Evolutionary conservation across 2,329 filamentous ascomycete species (phyloP), one percentile per base, ranked within the genome.

Genomic region (Fusarium haematococcum): DNA sequence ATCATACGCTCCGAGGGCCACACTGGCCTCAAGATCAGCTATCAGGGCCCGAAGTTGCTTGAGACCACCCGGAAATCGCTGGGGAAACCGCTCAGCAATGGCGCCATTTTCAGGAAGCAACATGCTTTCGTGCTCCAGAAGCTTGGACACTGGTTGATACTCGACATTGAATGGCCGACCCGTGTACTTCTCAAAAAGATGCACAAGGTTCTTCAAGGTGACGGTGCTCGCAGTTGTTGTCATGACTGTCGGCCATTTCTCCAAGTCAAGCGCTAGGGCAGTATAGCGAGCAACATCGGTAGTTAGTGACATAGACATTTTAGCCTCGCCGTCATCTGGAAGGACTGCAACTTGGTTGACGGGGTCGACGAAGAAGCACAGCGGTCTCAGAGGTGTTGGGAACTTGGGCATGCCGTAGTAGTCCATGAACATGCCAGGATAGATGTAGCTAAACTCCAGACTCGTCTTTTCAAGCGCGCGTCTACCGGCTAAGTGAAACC

Each of bases 361-460:
- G 3, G 80, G 76, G 57, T 83, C 81, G 52, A 81, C 62, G 58
- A 81, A 79, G 63, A 81, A 75, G 66, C 69, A 79, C 7, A 82
- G 70, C 20, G 76, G 76, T 10, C 80, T 77, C 4, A 82, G 75
- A 33, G 52, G 60, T 20, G 67, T 80, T 16, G 50, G 2, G 5
- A 81, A 71, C 6, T 70, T 67, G 1, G 81, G 81, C 69, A 81
- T 64, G 43, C 77, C 81, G 56, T 81, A 82, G 63, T 83, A 82
- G 70, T 83, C 81, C 80, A 82, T 82, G 65, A 82, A 81, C 81
- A 83, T 82, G 37, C 81, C 81, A 3, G 79, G 75, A 65, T 82
- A 82, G 50, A 83, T 73, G 73, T 81, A 82, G 3, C 79, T 63
- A 54, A 79, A 82, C 66, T 82, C 80, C 16, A 83, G 80, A 2